These are phyloP conservation scores for Apodospora peruviana DNA, from an alignment of 495 filamentous ascomycete species.

Conservation along the genomic window DNA sequence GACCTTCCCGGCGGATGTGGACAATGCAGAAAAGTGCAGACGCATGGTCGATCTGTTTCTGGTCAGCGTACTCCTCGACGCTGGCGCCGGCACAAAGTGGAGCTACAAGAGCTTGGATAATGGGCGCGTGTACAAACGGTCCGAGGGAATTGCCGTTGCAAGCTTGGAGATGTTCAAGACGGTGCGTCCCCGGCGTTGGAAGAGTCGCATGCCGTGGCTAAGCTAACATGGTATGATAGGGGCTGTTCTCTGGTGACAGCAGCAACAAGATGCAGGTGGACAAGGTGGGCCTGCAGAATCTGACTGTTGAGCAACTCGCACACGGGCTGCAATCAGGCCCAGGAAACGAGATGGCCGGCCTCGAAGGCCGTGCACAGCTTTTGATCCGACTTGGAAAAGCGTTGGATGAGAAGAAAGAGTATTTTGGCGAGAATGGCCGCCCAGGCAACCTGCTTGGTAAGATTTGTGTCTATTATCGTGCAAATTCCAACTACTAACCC, in stretches of 20 bases:
- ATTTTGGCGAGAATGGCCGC: slow-evolving; percentile 78
- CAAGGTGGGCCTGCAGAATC: slow-evolving; percentile 65
- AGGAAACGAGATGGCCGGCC: slow-evolving; percentile 75
- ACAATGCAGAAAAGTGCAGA: slow-evolving; percentile 67
- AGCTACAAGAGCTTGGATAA: slow-evolving; percentile 89
- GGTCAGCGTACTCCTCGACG: slow-evolving; percentile 85
- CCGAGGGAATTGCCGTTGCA: slow-evolving; percentile 89
- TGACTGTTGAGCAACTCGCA: slow-evolving; percentile 69
- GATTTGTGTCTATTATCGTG: slow-evolving; percentile 9
- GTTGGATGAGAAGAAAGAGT: slow-evolving; percentile 66
- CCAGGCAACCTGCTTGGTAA: slow-evolving; percentile 94
- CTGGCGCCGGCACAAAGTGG: slow-evolving; percentile 79
- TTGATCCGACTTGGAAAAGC: slow-evolving; percentile 71
- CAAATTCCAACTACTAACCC: slow-evolving; percentile 2
- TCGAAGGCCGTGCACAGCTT: slow-evolving; percentile 81
- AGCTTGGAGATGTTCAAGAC: slow-evolving; percentile 96
- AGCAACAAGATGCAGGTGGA: slow-evolving; percentile 86
- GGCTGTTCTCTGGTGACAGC: slow-evolving; percentile 81
- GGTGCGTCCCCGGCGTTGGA: slow-evolving; percentile 20
- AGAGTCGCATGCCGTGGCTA: too few species aligned
- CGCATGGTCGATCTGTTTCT: slow-evolving; percentile 80
- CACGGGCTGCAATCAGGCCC: slow-evolving; percentile 79
- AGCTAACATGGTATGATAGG: slow-evolving; percentile 31
- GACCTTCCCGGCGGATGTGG: slow-evolving; percentile 58
- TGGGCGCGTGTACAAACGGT: slow-evolving; percentile 74